Conservation (phyloP, 202 grass and related monocot genomes). For the Brachypodium distachyon region DNA sequence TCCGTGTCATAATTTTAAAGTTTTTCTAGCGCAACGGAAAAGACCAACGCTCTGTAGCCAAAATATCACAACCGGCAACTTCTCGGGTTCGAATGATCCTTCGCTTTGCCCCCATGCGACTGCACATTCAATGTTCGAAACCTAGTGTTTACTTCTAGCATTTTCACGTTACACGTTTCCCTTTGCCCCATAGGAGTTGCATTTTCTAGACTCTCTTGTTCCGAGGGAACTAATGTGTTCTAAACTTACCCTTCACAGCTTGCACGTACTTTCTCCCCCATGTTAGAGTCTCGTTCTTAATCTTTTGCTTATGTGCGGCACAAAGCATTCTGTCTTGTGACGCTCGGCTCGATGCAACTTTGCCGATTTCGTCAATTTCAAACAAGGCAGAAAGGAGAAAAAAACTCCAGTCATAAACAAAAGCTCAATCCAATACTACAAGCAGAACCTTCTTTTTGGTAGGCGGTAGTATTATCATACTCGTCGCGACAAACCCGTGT, state of each 20-base stretch:
- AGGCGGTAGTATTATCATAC: not conserved
- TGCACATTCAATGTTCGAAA: not conserved
- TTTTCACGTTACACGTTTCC: no score
- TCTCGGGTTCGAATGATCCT: no score
- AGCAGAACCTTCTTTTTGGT: not conserved
- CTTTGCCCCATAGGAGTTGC: not conserved
- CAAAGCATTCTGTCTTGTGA: conserved; percentile 6
- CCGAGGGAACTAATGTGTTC: no score
- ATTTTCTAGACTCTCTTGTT: no score
- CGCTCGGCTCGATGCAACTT: conserved; percentile 38
- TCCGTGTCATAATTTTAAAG: no score
- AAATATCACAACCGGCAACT: no score
- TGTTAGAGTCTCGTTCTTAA: not conserved
- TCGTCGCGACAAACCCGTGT: not conserved
- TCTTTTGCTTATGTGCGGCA: not conserved
- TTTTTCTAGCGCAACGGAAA: no score
- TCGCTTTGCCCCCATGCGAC: no score
- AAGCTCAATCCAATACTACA: not conserved
- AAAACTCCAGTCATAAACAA: not conserved
- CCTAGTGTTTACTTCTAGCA: no score
- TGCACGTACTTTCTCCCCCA: no score
- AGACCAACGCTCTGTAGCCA: no score
- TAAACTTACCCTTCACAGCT: not conserved
- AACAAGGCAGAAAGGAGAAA: not conserved
- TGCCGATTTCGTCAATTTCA: not conserved